A percentile compares a stretch with the other conserved stretches of the same genome.
Evolutionary conservation across 1,284 basidiomycete species (phyloP).

Genomic region (Hemileccinum hortonii): DNA sequence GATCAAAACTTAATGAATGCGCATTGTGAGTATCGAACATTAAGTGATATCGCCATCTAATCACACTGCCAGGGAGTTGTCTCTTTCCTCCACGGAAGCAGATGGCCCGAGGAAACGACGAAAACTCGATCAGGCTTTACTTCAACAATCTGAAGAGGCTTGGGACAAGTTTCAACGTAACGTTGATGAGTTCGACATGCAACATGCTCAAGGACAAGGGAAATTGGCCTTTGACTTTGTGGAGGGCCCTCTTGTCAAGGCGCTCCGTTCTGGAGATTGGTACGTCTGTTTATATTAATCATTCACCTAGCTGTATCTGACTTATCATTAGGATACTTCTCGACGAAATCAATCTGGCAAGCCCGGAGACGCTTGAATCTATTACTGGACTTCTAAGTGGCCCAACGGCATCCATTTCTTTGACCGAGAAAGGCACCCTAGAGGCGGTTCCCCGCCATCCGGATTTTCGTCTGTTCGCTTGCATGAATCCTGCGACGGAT

Average conservation of each 20-base stretch:
- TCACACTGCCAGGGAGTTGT: slow-evolving; percentile 11
- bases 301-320: slow-evolving; percentile 4
- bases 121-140: slow-evolving; percentile 54
- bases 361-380: slow-evolving; percentile 92
- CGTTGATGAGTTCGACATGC: slow-evolving; percentile 81
- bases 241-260: slow-evolving; percentile 95
- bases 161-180: slow-evolving; percentile 79
- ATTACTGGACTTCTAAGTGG: slow-evolving; percentile 85
- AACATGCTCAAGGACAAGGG: slow-evolving; percentile 81
- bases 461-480: slow-evolving; percentile 95
- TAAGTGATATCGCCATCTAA: not conserved
- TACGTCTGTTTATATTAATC: slow-evolving; percentile 37
- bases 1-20: slow-evolving; percentile 42
- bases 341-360: slow-evolving; percentile 96
- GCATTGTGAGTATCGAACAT: slow-evolving; percentile 39
- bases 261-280: slow-evolving; percentile 90
- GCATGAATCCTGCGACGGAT: slow-evolving; percentile 99
- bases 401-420: slow-evolving; percentile 84
- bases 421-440: slow-evolving; percentile 92
- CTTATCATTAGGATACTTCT: slow-evolving; percentile 73
- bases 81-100: slow-evolving; percentile 31
- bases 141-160: slow-evolving; percentile 48
- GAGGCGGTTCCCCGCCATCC: slow-evolving; percentile 90
- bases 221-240: slow-evolving; percentile 94
- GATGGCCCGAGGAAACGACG: slow-evolving; percentile 71